A percentile compares a stretch with the other conserved stretches of the same genome.
Evolutionary conservation across 768 basidiomycete genomes (phyloP).

Genomic region (Chalciporus sphaerocephalus): DNA sequence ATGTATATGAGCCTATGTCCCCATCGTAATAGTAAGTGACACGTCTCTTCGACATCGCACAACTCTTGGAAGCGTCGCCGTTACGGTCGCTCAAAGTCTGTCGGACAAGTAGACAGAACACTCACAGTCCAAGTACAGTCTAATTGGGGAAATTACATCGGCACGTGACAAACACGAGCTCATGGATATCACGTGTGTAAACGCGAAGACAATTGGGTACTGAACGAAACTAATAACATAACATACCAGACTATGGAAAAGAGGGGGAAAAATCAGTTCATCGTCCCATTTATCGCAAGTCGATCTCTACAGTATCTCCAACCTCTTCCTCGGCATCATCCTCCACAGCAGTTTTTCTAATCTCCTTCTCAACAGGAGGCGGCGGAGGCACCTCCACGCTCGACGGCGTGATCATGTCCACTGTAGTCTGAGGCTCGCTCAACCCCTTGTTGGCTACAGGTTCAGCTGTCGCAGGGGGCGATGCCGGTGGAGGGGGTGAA

Average conservation of each 20-base stretch:
- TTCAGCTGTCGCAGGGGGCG: conserved; percentile 21
- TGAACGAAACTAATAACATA: conserved; percentile 8
- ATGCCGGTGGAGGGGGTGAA: conserved; percentile 25
- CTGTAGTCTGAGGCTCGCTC: conserved; percentile 9
- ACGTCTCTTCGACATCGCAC: conserved; percentile 60
- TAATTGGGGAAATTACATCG: too few relatives aligned
- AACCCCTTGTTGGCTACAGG: conserved; percentile 6
- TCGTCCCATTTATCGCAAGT: conserved; percentile 39
- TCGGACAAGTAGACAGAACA: too few relatives aligned
- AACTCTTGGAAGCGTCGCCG: not conserved
- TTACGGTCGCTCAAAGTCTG: not conserved
- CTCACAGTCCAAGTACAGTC: too few relatives aligned
- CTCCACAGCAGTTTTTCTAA: conserved; percentile 38
- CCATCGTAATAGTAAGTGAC: conserved; percentile 79
- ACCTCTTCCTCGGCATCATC: conserved; percentile 69
- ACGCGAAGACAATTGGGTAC: not conserved
- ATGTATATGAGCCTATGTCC: conserved; percentile 73
- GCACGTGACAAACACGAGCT: conserved; percentile 12
- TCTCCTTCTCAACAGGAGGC: conserved; percentile 74
- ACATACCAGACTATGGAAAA: not conserved
- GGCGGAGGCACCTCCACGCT: conserved; percentile 77
- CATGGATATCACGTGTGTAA: not conserved
- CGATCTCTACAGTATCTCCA: conserved; percentile 74
- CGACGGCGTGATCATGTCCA: conserved; percentile 49
- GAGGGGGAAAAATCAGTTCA: not conserved